phyloP scores from a whole-genome alignment of 805 yeast species.

The Yamadazyma tumulicola region DNA sequence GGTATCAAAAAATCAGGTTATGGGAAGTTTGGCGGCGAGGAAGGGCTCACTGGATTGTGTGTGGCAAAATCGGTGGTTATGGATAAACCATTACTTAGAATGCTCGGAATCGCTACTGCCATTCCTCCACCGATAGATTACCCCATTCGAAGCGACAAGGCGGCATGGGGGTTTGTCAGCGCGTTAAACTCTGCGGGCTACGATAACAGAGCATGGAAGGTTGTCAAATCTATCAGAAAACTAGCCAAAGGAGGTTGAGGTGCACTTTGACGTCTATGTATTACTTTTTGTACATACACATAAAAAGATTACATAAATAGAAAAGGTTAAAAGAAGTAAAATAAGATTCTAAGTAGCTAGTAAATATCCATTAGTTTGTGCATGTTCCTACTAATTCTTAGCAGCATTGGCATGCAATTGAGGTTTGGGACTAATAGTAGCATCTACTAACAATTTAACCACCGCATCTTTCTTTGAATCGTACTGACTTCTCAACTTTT shows the following conservation, averaged over 20 bases:
- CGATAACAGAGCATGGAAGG: conserved; percentile 69
- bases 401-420: conserved; percentile 77
- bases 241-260: conserved; percentile 35
- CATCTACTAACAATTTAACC: conserved; percentile 70
- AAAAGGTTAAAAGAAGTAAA: conserved; percentile 2
- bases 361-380: neutral
- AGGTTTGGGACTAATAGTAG: conserved; percentile 76
- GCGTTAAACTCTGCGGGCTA: conserved; percentile 84
- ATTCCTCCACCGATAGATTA: conserved; percentile 91
- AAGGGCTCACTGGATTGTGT: conserved; percentile 89
- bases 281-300: neutral
- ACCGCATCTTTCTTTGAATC: conserved; percentile 62
- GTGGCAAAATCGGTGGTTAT: conserved; percentile 81
- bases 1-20: conserved; percentile 92
- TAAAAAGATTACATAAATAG: neutral
- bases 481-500: conserved; percentile 62
- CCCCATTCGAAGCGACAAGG: conserved; percentile 76
- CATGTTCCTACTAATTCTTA: conserved; percentile 3
- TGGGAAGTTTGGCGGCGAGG: conserved; percentile 98
- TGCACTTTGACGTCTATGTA: neutral
- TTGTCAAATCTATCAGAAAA: conserved; percentile 34
- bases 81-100: conserved; percentile 68
- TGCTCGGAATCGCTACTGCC: conserved; percentile 59
- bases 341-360: neutral
- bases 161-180: conserved; percentile 86